Evolutionary conservation across 2,329 filamentous ascomycete genomes (phyloP).

Genomic region (Pezicula neosporulosa): DNA sequence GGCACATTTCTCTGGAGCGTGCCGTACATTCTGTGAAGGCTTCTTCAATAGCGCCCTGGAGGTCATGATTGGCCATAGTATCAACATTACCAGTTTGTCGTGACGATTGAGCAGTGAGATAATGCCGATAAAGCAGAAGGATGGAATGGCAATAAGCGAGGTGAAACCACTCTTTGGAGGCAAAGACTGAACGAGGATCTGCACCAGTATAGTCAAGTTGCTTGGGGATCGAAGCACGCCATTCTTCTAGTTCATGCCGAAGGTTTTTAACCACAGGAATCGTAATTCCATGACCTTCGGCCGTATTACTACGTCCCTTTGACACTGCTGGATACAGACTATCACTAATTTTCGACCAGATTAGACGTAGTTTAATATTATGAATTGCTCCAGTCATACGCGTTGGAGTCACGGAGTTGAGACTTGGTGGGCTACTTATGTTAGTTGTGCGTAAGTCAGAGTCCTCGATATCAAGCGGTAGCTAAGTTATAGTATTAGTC

Average conservation of each 20-base stretch:
- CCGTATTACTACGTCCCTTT: constrained; percentile 18
- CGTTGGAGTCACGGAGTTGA: constrained; percentile 13
- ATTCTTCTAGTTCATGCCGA: neutral
- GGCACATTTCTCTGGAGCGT: constrained; percentile 3
- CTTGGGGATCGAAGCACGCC: neutral
- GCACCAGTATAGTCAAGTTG: neutral
- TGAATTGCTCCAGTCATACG: constrained; percentile 16
- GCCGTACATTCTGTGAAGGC: neutral
- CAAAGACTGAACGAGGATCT: constrained; percentile 26
- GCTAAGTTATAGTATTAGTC: too few relatives aligned
- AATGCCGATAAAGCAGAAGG: constrained; percentile 32
- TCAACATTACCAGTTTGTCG: neutral
- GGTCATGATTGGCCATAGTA: neutral
- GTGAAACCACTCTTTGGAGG: constrained; percentile 34
- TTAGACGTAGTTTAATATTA: constrained; percentile 11
- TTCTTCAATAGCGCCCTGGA: neutral
- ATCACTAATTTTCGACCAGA: constrained; percentile 25
- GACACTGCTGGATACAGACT: constrained; percentile 33
- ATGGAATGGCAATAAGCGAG: constrained; percentile 36
- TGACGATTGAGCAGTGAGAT: neutral
- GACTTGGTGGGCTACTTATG: constrained; percentile 17
- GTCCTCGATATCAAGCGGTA: too few relatives aligned
- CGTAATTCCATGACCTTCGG: neutral
- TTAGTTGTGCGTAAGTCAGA: too few relatives aligned
- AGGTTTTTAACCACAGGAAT: neutral